Evolutionary conservation across 805 yeast species (phyloP), one percentile per base, ranked within the genome.

Genomic region (Henningerozyma blattae): DNA sequence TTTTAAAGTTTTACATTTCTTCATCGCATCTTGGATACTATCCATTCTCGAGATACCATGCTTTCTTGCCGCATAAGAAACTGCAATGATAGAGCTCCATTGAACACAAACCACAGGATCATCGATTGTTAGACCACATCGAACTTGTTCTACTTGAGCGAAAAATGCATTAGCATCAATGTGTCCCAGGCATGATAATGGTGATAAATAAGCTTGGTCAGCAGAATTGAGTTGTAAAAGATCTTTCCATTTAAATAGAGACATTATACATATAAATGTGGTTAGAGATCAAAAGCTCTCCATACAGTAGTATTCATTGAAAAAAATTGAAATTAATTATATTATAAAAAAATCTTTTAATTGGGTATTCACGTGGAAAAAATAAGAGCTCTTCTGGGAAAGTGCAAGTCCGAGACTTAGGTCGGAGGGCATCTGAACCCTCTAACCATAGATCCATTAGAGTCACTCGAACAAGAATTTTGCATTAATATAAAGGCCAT

Each of bases 31-130:
- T 7, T 68, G 68, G 0, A 85, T 52, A 0, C 71, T 64, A 48
- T 82, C 91, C 78, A 85, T 77, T 38, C 98, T 60, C 13, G 72
- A 64, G 15, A 91, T 75, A 0, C 95, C 95, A 51, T 52, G 86
- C 35, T 75, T 73, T 27, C 96, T 64, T 0, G 98, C 97, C 0
- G 95, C 82, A 55, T 84, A 84, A 2, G 82, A 74, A 0, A 91
- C 93, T 0, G 98, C 98, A 38, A 91, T 89, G 3, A 91, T 59
- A 0, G 87, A 68, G 31, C 68, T 65, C 98, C 98, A 91, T 49
- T 91, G 98, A 4, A 85, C 84, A 53, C 96, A 87, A 0, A 86
- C 96, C 2, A 91, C 79, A 0, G 98, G 96, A 40, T 76, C 87
- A 3, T 75, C 72, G 2, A 61, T 62, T 2, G 75, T 56, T 13